These are phyloP conservation scores for Naematelia encephala DNA, from an alignment of 768 basidiomycete species.

Conservation along the genomic window DNA sequence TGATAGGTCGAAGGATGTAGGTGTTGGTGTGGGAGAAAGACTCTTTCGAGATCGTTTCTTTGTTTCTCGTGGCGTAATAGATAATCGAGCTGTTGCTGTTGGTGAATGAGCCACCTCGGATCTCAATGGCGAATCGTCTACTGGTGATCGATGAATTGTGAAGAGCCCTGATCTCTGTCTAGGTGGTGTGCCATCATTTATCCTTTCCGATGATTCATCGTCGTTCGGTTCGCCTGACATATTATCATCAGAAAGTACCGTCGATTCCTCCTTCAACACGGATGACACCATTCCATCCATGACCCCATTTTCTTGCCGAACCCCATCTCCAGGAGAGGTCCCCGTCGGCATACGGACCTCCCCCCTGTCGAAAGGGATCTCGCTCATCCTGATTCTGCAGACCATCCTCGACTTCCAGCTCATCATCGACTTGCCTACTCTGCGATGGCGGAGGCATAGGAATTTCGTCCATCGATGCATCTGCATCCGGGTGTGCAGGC, in stretches of 20 bases:
- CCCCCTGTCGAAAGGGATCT: constrained; percentile 41
- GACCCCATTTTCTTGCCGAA: constrained; percentile 13
- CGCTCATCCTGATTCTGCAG: neutral
- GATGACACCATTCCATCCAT: neutral
- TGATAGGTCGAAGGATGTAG: constrained; percentile 7
- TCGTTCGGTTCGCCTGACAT: neutral
- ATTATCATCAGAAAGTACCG: neutral
- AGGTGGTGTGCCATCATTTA: neutral
- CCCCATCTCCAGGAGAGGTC: constrained; percentile 25
- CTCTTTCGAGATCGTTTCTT: constrained; percentile 7
- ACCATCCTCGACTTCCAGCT: neutral
- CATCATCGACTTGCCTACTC: constrained; percentile 1
- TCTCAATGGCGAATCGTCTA: constrained; percentile 1
- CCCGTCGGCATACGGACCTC: constrained; percentile 39
- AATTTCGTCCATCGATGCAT: constrained; percentile 6
- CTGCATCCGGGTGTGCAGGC: constrained; percentile 3
- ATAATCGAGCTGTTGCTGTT: neutral
- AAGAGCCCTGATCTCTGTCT: neutral
- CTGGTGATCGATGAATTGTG: neutral
- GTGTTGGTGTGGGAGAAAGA: constrained; percentile 7
- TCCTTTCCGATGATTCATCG: too few relatives aligned
- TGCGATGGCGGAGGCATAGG: constrained; percentile 7
- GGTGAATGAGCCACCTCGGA: constrained; percentile 5
- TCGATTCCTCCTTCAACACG: constrained; percentile 2
- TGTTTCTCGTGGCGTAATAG: constrained; percentile 7